Conservation (phyloP, 331 rosid genomes). For the Dryas integrifolia region DNA sequence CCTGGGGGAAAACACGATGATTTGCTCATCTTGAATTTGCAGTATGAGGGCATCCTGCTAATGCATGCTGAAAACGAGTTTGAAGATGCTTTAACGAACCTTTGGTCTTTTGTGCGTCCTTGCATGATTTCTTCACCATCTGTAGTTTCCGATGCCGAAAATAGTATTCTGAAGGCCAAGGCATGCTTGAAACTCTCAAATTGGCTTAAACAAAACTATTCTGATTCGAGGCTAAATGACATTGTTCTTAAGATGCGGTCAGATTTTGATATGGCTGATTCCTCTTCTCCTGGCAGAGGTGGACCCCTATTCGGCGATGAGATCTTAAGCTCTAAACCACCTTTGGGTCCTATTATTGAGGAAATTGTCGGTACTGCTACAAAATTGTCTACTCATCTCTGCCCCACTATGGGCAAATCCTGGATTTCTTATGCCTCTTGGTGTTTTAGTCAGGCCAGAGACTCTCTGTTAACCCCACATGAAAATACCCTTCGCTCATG, state of each 20-base stretch:
- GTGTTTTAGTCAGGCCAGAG: conserved; percentile 85
- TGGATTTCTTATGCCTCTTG: conserved; percentile 96
- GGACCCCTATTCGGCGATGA: conserved; percentile 33
- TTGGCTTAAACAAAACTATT: conserved; percentile 66
- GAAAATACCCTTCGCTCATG: conserved; percentile 54
- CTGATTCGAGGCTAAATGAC: conserved; percentile 50
- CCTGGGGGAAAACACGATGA: conserved; percentile 46
- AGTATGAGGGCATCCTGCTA: conserved; percentile 72
- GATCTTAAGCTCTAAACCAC: conserved; percentile 29
- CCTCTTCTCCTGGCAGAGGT: conserved; percentile 36
- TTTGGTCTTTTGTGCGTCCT: conserved; percentile 78
- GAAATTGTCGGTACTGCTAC: conserved; percentile 77
- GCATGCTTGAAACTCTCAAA: conserved; percentile 84
- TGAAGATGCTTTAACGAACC: conserved; percentile 78
- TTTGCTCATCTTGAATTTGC: conserved; percentile 62
- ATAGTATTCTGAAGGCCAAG: conserved; percentile 70
- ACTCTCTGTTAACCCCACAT: conserved; percentile 50
- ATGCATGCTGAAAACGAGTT: conserved; percentile 76
- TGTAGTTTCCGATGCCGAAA: conserved; percentile 43
- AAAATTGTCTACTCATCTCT: conserved; percentile 71
- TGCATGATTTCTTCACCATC: conserved; percentile 55
- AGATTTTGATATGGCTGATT: conserved; percentile 50
- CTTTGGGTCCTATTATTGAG: conserved; percentile 51
- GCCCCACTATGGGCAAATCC: conserved; percentile 89
- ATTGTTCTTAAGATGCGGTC: conserved; percentile 54